Evolutionary conservation across 108 stramenopile species (phyloP).

Genomic region (Fragilariopsis cylindrus): DNA sequence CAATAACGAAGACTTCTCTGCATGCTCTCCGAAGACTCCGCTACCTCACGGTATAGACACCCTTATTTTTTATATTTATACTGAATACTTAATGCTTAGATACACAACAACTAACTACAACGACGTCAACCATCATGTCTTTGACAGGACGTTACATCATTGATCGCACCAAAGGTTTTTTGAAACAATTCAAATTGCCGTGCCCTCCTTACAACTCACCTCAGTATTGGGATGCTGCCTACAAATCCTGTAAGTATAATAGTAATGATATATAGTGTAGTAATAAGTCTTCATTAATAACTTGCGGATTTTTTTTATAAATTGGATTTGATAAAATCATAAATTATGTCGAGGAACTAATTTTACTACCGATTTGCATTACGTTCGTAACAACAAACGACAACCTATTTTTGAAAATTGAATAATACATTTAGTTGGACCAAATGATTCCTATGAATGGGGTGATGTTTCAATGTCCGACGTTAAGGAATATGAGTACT

Average conservation of each 20-base stretch:
- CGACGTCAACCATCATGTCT: conserved; percentile 33
- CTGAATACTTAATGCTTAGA: too few species aligned
- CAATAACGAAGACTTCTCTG: too few species aligned
- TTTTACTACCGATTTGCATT: too few species aligned
- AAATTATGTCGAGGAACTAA: too few species aligned
- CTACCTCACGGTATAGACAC: too few species aligned
- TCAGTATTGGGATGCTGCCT: conserved; percentile 65
- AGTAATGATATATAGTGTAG: background rate
- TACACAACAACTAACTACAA: too few species aligned
- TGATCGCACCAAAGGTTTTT: conserved; percentile 48
- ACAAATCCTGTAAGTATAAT: conserved; percentile 22
- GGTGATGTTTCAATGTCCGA: conserved; percentile 54
- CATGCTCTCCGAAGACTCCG: too few species aligned
- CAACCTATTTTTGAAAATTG: background rate
- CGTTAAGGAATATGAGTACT: conserved; percentile 37
- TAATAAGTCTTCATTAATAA: background rate
- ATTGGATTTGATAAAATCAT: too few species aligned
- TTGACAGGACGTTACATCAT: conserved; percentile 50
- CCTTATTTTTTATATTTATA: too few species aligned
- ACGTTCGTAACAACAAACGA: too few species aligned
- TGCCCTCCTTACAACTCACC: conserved; percentile 64
- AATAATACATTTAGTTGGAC: conserved; percentile 18
- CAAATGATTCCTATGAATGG: conserved; percentile 73
- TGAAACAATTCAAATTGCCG: conserved; percentile 53
- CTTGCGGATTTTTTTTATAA: too few species aligned